phyloP scores from a whole-genome alignment of 2,329 filamentous ascomycete genomes.

The Venturia effusa region DNA sequence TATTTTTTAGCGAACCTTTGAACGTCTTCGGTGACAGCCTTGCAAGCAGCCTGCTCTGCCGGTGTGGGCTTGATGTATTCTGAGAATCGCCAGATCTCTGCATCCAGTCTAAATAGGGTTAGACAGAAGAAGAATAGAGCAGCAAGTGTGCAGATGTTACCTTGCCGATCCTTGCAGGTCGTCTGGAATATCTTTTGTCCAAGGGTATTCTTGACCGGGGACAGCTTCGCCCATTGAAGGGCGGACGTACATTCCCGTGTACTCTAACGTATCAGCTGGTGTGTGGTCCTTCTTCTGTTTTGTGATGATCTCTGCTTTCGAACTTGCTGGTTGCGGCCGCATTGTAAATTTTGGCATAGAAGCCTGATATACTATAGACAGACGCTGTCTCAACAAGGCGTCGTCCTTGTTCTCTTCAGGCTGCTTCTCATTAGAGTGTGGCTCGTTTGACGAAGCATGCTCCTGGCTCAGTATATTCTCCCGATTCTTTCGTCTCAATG shows the following conservation, averaged over 20 bases:
- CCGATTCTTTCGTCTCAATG: not conserved
- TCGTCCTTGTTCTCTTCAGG: not conserved
- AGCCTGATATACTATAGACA: not conserved
- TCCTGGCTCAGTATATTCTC: not conserved
- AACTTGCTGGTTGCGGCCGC: no score
- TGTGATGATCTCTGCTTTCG: not conserved
- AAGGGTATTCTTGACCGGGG: not conserved
- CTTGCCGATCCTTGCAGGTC: not conserved
- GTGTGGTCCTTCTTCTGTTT: not conserved
- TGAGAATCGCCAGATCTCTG: constrained; percentile 9
- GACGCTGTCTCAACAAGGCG: not conserved
- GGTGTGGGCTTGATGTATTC: constrained; percentile 11
- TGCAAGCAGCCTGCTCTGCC: constrained; percentile 1
- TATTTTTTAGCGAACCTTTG: not conserved
- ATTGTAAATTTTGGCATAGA: not conserved
- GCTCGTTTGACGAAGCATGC: not conserved
- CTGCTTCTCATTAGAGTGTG: not conserved
- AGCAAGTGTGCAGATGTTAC: not conserved
- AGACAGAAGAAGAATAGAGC: not conserved
- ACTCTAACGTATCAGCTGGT: not conserved
- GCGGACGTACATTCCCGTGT: not conserved
- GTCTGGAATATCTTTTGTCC: not conserved
- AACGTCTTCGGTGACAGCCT: not conserved
- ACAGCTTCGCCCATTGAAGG: not conserved
- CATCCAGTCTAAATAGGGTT: not conserved